Evolutionary conservation across 331 rosid genomes (phyloP).

Genomic region (Quercus phellos): DNA sequence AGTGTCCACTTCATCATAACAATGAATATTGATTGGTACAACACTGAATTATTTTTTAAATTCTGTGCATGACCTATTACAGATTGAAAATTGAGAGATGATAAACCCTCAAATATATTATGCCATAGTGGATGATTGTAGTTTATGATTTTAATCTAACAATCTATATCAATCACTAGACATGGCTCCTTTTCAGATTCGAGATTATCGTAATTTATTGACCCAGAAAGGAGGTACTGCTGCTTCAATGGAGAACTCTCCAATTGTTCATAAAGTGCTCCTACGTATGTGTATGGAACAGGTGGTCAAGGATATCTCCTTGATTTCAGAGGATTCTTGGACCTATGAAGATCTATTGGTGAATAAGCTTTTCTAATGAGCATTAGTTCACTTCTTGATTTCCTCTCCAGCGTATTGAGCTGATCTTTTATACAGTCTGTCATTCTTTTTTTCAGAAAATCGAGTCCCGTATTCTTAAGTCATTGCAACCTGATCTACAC

Average conservation of each 20-base stretch:
- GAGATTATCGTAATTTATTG: conserved; percentile 34
- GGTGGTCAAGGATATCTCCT: conserved; percentile 37
- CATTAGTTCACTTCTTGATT: not conserved
- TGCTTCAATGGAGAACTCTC: not conserved
- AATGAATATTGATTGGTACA: not conserved
- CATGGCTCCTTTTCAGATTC: conserved; percentile 30
- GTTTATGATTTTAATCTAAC: not conserved
- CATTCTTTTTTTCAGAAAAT: conserved; percentile 27
- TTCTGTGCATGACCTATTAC: not conserved
- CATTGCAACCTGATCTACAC: conserved; percentile 39
- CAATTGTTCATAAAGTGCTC: conserved; percentile 25
- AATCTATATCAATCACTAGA: not conserved
- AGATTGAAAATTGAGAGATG: not conserved
- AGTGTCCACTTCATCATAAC: not conserved
- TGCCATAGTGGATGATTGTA: not conserved
- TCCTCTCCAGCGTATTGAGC: not conserved
- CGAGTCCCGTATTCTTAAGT: conserved; percentile 35
- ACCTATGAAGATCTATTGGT: conserved; percentile 34
- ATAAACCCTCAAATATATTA: not conserved
- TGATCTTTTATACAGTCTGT: not conserved
- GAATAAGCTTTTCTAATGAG: conserved; percentile 1
- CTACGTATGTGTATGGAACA: conserved; percentile 31
- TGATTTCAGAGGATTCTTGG: conserved; percentile 29
- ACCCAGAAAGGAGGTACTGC: not conserved
- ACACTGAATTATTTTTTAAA: not conserved